Evolutionary conservation across 2,329 filamentous ascomycete species (phyloP).

Genomic region (Pestalotiopsis sp.): DNA sequence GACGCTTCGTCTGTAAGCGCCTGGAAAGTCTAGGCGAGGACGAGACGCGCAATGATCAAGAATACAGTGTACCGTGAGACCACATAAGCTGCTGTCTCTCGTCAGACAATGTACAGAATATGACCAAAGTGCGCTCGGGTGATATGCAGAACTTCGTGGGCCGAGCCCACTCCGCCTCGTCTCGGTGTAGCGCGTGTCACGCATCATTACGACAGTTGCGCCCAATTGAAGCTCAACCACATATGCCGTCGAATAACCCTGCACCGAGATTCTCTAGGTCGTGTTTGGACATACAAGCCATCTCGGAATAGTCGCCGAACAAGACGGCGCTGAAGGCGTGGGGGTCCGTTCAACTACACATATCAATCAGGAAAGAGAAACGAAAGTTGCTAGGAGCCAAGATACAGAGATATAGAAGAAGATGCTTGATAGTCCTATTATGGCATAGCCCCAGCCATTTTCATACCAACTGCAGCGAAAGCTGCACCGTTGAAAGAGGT

Average conservation of each 20-base stretch:
- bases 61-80: slow-evolving; percentile 16
- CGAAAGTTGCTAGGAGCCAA: not conserved
- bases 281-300: not conserved
- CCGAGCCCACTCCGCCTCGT: not conserved
- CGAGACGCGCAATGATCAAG: slow-evolving; percentile 8
- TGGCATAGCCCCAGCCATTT: not conserved
- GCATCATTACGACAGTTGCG: not conserved
- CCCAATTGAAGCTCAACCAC: no score
- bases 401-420: not conserved
- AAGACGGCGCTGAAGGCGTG: not conserved
- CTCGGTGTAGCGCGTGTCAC: not conserved
- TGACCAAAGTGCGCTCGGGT: not conserved
- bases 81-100: slow-evolving; percentile 15
- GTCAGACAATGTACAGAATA: not conserved
- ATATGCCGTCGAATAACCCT: no score
- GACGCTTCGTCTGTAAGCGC: not conserved
- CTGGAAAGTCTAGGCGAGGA: slow-evolving; percentile 9
- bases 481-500: not conserved
- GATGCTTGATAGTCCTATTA: not conserved
- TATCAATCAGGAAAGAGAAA: not conserved
- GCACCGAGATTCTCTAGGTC: no score
- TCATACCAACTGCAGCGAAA: not conserved
- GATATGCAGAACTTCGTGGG: not conserved
- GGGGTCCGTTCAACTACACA: not conserved
- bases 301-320: not conserved